Evolutionary conservation across 805 yeast genomes (phyloP), one percentile per base, ranked within the genome.

Genomic region (Yarrowia sp.): DNA sequence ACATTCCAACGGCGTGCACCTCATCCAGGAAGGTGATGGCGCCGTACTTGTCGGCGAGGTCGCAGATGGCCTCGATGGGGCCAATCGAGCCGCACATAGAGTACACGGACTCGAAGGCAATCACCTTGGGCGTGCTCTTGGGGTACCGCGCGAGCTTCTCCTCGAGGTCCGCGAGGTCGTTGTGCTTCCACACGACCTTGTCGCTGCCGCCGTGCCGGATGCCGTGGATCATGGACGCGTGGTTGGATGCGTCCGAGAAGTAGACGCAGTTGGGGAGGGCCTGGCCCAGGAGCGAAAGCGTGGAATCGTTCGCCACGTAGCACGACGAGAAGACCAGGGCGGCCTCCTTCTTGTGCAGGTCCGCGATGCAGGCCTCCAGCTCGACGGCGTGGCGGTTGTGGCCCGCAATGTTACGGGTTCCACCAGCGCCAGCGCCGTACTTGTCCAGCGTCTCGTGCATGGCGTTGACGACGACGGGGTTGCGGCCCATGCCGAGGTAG

Each of bases 391-490:
- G 93, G 63, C 78, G 75, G 75, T 94, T 94, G 75, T 94, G 99
- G 65, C 99, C 99, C 1, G 99, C 99, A 73, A 94, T 94, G 77
- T 94, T 94, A 72, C 99, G 83, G 53, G 99, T 94, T 68, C 99
- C 99, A 71, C 99, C 99, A 8, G 99, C 97, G 69, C 99, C 99
- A 4, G 97, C 88, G 69, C 99, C 99, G 73, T 94, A 94, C 77
- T 83, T 84, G 69, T 87, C 88, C 74, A 94, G 80, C 16, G 96
- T 85, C 53, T 78, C 73, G 68, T 87, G 86, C 93, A 93, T 94
- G 62, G 84, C 84, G 16, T 82, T 76, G 64, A 90, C 77, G 44
- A 93, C 93, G 65, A 80, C 77, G 65, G 81, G 81, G 73, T 93
- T 88, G 70, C 84, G 85, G 59, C 97, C 93, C 94, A 94, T 89